Evolutionary conservation across 1,284 basidiomycete species (phyloP), one percentile per base, ranked within the genome.

Genomic region (Clitocybe nebularis): DNA sequence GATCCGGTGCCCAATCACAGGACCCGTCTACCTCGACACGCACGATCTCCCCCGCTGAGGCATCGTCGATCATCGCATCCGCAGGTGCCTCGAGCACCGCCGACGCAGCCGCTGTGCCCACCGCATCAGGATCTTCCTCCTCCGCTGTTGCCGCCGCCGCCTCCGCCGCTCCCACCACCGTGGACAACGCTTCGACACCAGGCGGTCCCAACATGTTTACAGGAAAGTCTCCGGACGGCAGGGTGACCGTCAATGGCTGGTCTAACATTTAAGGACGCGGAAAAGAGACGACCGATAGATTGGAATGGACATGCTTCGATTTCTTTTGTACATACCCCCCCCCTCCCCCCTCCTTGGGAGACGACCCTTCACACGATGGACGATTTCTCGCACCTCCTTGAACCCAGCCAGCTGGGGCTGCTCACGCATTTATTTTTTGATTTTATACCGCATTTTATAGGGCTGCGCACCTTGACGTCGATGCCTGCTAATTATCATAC

Each of bases 41-140:
- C 25, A 77, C 72, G 3, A 73, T 78, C 54, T 62, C 64, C 6
- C 72, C 76, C 23, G 62, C 65, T 5, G 57, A 69, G 45, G 73
- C 77, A 1, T 71, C 71, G 34, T 56, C 69, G 5, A 61, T 79
- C 55, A 53, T 74, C 43, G 55, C 63, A 13, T 60, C 62, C 48
- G 69, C 67, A 2, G 49, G 58, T 19, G 49, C 54, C 22, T n/a
- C n/a, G n/a, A n/a, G n/a, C n/a, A n/a, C n/a, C n/a, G n/a, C n/a
- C n/a, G n/a, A n/a, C n/a, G n/a, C n/a, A n/a, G n/a, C n/a, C n/a
- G 48, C 57, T 13, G 51, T 57, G 5, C 39, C 54, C 14, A 29
- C 50, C 19, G 44, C 51, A 5, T 34, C 58, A 44, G 55, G 60
- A 4, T 48, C 49, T 4, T 50, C 48, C 21, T 46, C 55, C 20